Evolutionary conservation across 2,329 filamentous ascomycete genomes (phyloP), one percentile per base, ranked within the genome.

Genomic region (Lachnellula occidentalis): DNA sequence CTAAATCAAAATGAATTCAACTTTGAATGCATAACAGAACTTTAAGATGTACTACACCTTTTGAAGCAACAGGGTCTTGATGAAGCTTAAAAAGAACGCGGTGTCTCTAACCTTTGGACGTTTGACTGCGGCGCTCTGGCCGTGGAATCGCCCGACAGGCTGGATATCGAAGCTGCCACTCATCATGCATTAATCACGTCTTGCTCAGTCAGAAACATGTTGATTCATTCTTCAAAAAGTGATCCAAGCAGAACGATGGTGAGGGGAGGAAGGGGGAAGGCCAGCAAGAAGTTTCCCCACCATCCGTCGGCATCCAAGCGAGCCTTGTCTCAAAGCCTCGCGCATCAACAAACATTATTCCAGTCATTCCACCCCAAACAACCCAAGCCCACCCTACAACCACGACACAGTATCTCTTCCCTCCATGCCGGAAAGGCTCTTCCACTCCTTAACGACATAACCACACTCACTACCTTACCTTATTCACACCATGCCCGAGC

Each of bases 111-210:
- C 88, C 74, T 81, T 89, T 19, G 90, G 90, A 61, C 89, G 78
- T 67, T 86, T 85, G 57, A 95, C 86, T 3, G 86, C 78, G 57
- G 88, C 82, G 66, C 83, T 86, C 48, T 77, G 76, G 54, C 86
- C 85, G 41, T 74, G 74, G 68, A 92, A 92, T 48, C 85, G 82
- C 54, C 78, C 75, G 51, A 88, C 73, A n/a, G 88, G 87, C 62
- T 87, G 81, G 57, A 91, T 81, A 22, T 82, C 70, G 68, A 90
- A 91, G 47, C 14, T 49, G n/a, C 45, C 58, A 58, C 50, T 66
- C 66, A 67, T 67, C 27, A 12, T 53, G 66, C 19, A 21, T 53
- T 19, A 43, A 34, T 52, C 21, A 31, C 39, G 27, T 27, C 34
- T 24, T 19, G 11, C 19, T 7, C 5, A 19, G 12, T 21, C n/a